Evolutionary conservation across 2,329 filamentous ascomycete genomes (phyloP), one percentile per base, ranked within the genome.

Genomic region (Mycocentrospora acerina): DNA sequence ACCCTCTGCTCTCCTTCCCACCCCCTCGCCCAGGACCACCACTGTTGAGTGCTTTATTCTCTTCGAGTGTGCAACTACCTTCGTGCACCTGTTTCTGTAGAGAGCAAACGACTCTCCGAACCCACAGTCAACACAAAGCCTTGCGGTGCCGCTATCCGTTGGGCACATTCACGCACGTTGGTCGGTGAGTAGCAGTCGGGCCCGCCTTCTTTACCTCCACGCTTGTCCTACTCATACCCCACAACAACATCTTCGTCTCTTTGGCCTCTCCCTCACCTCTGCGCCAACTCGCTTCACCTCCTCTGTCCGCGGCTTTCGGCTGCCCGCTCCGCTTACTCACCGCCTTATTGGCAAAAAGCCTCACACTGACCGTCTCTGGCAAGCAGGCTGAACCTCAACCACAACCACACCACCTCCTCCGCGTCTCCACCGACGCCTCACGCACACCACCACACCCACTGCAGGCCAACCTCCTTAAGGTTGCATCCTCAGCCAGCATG

Each of bases 401-500:
- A 53, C 46, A 49, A 51, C 48, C 55, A 42, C 48, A 51, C 42
- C 37, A 37, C 44, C 38, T 27, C 49, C 37, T 40, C 50, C 37
- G 50, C 48, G 42, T 49, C 57, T 36, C 39, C 43, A 33, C 46
- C 40, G 32, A 51, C 52, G 48, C 40, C 46, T 47, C 49, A 47
- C 46, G 38, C 37, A 44, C 37, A 32, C 42, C 51, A 42, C 44
- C 36, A 36, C 44, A 40, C 31, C 45, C 35, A 35, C 48, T 26
- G 41, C 50, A 61, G 56, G 59, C 44, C 62, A 62, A 44, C 63
- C 60, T 64, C 57, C 47, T 55, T 34, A 26, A 63, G 62, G 64
- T 58, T 63, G 60, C 54, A 48, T 46, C 33, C 24, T 25, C 35
- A 28, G 43, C 54, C 48, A 75, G 65, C 62, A 82, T 82, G 79